Base-by-base conservation (phyloP, 2,329 filamentous ascomycete species). In the Ceratocystis cacaofunesta region DNA sequence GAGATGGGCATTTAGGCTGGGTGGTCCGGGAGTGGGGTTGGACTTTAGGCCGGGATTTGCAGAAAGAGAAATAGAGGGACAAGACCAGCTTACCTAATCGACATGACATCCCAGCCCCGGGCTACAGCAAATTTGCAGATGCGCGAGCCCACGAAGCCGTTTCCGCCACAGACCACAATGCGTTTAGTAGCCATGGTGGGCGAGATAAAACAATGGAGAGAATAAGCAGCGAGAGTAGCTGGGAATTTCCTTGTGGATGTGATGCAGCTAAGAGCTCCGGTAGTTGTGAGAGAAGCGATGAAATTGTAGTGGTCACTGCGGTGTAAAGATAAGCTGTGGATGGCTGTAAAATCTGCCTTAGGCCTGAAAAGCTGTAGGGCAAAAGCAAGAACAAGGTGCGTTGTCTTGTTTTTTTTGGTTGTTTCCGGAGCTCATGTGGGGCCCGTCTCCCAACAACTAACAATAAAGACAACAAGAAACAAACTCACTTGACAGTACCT, bases 121-220 rank as follows among this genome's bases (percentile, higher is more conserved):
- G 86, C 82, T 62, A 90, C 86, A 57, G 90, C 94, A 64, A 89
- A 87, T 78, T 90, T 94, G 79, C 94, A 97, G 77, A 99, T 96
- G 65, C 92, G 83, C 28, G 80, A 82, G 76, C 90, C 90, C 30
- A 99, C 77, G 74, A 97, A 99, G 43, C 94, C 92, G 75, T 90
- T 96, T 67, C 92, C 92, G 70, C 94, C 94, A 70, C 89, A 95
- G 65, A 99, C 91, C 52, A 97, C 85, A 55, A 99, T 80, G 76
- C 85, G 87, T 77, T 91, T 96, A 69, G 81, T 80, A 69, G 81
- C 78, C 64, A 80, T 77, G 75, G 84, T 83, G 75, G 73, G 7
- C 1, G 28, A 61, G 15, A n/a, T n/a, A 3, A 22, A 41, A n/a
- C 0, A 17, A 52, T 15, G 36, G 60, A 46, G 28, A 28, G 19